Conservation (phyloP, 2,329 filamentous ascomycete species). For the Exophiala alcalophila region DNA sequence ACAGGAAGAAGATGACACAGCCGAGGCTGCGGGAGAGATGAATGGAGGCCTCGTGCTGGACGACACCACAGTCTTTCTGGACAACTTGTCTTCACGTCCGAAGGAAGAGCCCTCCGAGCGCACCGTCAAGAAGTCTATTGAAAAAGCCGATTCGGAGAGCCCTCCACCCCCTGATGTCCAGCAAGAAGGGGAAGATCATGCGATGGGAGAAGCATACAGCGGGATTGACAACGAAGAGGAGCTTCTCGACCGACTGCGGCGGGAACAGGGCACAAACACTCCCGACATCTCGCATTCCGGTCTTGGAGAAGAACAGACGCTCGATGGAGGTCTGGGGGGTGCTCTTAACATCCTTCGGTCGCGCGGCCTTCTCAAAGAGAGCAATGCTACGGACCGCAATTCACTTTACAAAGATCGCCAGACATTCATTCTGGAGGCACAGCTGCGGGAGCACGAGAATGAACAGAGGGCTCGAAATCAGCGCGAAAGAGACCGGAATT, state of each 20-base stretch:
- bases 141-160: slow-evolving; percentile 12
- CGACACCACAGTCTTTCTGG: slow-evolving; percentile 91
- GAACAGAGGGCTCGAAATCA: slow-evolving; percentile 76
- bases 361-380: slow-evolving; percentile 72
- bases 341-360: slow-evolving; percentile 80
- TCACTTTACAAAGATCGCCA: slow-evolving; percentile 67
- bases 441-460: slow-evolving; percentile 71
- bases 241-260: slow-evolving; percentile 49
- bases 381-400: slow-evolving; percentile 62
- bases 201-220: slow-evolving; percentile 53
- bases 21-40: slow-evolving; percentile 49
- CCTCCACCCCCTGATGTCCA: slow-evolving; percentile 36
- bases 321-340: slow-evolving; percentile 75
- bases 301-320: slow-evolving; percentile 78
- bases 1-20: slow-evolving; percentile 56
- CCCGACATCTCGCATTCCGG: slow-evolving; percentile 63
- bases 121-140: slow-evolving; percentile 23
- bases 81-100: slow-evolving; percentile 66
- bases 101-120: slow-evolving; percentile 48
- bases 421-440: slow-evolving; percentile 75
- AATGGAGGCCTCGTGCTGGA: slow-evolving; percentile 79
- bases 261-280: slow-evolving; percentile 45
- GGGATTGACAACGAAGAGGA: slow-evolving; percentile 52
- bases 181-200: slow-evolving; percentile 49
- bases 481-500: slow-evolving; percentile 82